Percentiles rank a stretch among this genome's conserved stretches.
These are phyloP conservation scores for Amesomyces nigricolor DNA, from an alignment of 2,329 filamentous ascomycete genomes.

Conservation along the genomic window DNA sequence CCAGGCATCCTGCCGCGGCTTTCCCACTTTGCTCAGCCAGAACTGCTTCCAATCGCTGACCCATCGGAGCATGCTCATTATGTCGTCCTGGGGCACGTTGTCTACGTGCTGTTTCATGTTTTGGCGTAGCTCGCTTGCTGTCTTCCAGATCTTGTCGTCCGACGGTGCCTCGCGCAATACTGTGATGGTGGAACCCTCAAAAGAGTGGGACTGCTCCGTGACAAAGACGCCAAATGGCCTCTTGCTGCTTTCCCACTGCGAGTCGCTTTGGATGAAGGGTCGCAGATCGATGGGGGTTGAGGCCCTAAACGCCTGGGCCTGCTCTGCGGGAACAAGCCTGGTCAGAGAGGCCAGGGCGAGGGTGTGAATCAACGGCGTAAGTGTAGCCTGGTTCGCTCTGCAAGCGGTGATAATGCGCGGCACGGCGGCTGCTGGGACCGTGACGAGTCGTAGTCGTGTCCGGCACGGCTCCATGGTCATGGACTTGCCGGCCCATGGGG, in stretches of 20 bases:
- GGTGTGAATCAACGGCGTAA: constrained; percentile 46
- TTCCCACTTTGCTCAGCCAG: constrained; percentile 39
- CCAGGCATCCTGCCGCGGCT: constrained; percentile 40
- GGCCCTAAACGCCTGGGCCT: constrained; percentile 33
- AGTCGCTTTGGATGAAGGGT: constrained; percentile 30
- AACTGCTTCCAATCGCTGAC: constrained; percentile 41
- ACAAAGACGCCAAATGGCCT: constrained; percentile 38
- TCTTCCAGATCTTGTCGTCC: constrained; percentile 37
- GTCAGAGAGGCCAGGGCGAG: constrained; percentile 40
- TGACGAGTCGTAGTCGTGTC: constrained; percentile 35
- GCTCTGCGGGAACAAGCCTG: constrained; percentile 31
- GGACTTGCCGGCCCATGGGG: constrained; percentile 36
- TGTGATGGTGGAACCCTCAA: constrained; percentile 25
- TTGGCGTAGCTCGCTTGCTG: constrained; percentile 33
- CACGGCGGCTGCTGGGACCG: constrained; percentile 30
- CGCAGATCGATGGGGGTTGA: constrained; percentile 43
- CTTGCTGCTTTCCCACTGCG: constrained; percentile 27
- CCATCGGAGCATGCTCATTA: constrained; percentile 37
- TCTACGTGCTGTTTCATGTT: constrained; percentile 32
- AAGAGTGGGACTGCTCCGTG: constrained; percentile 32
- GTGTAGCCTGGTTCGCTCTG: constrained; percentile 37
- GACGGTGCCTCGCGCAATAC: constrained; percentile 24
- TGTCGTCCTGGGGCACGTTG: constrained; percentile 39
- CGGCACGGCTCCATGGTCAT: constrained; percentile 35
- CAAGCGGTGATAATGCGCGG: constrained; percentile 35